Evolutionary conservation across 176 grass and related monocot species (phyloP).

Genomic region (Carex scoparia): DNA sequence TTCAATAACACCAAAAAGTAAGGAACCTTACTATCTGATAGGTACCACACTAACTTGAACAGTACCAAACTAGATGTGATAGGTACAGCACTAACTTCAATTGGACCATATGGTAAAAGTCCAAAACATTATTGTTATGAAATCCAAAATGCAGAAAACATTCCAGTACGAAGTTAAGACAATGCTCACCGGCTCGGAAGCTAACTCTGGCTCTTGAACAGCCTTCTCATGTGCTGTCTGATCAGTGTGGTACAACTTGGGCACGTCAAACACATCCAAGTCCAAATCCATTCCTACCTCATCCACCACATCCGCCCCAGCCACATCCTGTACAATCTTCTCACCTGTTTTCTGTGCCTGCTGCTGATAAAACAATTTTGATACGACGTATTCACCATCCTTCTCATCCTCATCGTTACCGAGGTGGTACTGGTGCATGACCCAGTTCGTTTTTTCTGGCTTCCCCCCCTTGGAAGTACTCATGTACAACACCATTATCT

Average conservation of each 20-base stretch:
- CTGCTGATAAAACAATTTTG: slow-evolving; percentile 91
- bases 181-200: slow-evolving; percentile 40
- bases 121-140: neutral
- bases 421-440: slow-evolving; percentile 94
- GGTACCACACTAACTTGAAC: neutral
- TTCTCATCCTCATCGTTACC: slow-evolving; percentile 85
- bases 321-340: slow-evolving; percentile 45
- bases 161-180: neutral
- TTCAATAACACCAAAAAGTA: neutral
- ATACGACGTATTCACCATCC: slow-evolving; percentile 79
- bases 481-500: slow-evolving; percentile 93
- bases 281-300: slow-evolving; percentile 32
- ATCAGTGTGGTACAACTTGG: slow-evolving; percentile 34
- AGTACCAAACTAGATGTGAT: neutral
- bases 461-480: slow-evolving; percentile 61
- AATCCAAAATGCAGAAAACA: slow-evolving; percentile 7
- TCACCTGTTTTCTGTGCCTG: slow-evolving; percentile 52
- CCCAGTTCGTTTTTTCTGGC: slow-evolving; percentile 91
- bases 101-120: neutral
- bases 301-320: slow-evolving; percentile 21
- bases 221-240: slow-evolving; percentile 35
- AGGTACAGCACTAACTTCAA: neutral
- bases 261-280: slow-evolving; percentile 15
- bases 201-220: slow-evolving; percentile 27
- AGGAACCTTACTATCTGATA: neutral